These are phyloP conservation scores for Gracilaria vermiculophylla DNA, from an alignment of 23 red algal genomes.

Conservation along the genomic window DNA sequence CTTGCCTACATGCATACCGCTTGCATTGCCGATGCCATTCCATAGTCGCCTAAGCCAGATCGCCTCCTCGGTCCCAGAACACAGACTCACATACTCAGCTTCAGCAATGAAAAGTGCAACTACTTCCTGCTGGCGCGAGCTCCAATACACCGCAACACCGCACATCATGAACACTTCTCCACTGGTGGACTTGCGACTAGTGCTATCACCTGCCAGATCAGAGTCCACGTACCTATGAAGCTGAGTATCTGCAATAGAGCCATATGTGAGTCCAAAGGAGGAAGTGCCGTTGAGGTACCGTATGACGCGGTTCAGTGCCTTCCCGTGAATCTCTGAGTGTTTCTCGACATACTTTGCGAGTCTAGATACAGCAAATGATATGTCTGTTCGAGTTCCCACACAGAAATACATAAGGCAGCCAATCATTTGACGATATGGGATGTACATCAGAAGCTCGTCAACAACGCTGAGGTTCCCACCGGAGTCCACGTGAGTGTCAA, in stretches of 20 bases:
- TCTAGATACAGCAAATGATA: slow-evolving; percentile 20
- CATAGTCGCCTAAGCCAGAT: slow-evolving; percentile 33
- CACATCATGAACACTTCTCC: slow-evolving; percentile 15
- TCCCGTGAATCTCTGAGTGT: background rate
- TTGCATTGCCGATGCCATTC: background rate
- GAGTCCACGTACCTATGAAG: slow-evolving; percentile 4
- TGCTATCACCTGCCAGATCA: background rate
- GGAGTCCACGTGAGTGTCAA: slow-evolving; percentile 20
- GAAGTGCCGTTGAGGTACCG: slow-evolving; percentile 20
- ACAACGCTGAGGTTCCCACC: background rate
- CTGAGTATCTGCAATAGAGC: background rate
- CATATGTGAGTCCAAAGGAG: background rate
- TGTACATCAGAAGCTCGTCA: background rate
- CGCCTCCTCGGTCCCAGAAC: background rate
- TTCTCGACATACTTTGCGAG: slow-evolving; percentile 20
- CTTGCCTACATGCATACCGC: background rate
- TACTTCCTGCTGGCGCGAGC: slow-evolving; percentile 32
- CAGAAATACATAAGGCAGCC: slow-evolving; percentile 24
- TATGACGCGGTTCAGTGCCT: slow-evolving; percentile 31
- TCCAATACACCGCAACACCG: background rate
- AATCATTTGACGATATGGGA: slow-evolving; percentile 20
- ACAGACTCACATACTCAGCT: slow-evolving; percentile 45
- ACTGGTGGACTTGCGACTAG: slow-evolving; percentile 25
- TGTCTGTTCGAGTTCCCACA: slow-evolving; percentile 29
- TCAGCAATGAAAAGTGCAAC: slow-evolving; percentile 49